Percentiles rank a stretch among this genome's conserved stretches.
Conservation (phyloP, 306 rosid species). For the Calophaca sinica region DNA sequence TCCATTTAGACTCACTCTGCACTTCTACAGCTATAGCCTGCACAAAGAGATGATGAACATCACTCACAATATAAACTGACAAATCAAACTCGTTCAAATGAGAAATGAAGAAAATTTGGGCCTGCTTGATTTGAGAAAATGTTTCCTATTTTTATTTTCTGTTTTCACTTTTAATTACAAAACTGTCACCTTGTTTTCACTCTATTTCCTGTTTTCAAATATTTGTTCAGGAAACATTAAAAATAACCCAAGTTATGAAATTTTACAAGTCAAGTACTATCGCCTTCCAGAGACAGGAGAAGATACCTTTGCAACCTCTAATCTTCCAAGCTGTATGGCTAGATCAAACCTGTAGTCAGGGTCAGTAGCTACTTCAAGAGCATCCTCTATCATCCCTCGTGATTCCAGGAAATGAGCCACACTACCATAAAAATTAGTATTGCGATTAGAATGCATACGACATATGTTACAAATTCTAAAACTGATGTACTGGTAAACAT, state of each 20-base stretch:
- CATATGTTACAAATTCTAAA: conserved; percentile 28
- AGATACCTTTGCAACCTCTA: conserved; percentile 92
- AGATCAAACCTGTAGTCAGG: conserved; percentile 96
- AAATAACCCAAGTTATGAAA: neutral
- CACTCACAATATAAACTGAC: conserved; percentile 29
- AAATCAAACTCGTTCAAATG: conserved; percentile 22
- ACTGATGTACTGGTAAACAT: conserved; percentile 17
- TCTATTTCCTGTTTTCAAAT: neutral
- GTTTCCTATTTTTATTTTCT: neutral
- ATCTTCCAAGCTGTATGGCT: conserved; percentile 94
- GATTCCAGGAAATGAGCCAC: conserved; percentile 99
- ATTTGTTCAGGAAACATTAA: neutral
- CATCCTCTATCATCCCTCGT: conserved; percentile 98
- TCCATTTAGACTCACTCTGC: conserved; percentile 96
- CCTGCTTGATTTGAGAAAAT: neutral
- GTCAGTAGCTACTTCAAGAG: conserved; percentile 97
- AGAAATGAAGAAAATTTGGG: conserved; percentile 31
- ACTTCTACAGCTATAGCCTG: conserved; percentile 89
- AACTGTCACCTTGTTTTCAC: neutral
- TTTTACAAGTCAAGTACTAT: conserved; percentile 32
- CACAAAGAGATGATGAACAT: conserved; percentile 33
- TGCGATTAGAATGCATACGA: conserved; percentile 41
- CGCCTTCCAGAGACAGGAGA: conserved; percentile 27
- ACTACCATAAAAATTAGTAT: conserved; percentile 52
- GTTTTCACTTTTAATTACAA: no score